These are phyloP conservation scores for Rosa chinensis DNA, from an alignment of 306 rosid species.

Conservation along the genomic window DNA sequence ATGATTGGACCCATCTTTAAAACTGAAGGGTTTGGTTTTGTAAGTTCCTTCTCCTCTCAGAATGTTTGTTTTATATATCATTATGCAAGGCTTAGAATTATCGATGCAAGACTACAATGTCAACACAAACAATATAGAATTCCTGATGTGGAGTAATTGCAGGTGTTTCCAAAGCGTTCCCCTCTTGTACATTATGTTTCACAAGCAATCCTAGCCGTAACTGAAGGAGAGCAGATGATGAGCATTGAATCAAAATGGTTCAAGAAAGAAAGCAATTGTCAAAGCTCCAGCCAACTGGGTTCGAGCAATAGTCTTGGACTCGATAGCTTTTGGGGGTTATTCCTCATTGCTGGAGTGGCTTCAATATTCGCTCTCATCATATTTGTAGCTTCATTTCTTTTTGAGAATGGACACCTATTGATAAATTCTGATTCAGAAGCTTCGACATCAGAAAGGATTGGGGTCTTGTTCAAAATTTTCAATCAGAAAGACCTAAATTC, in stretches of 20 bases:
- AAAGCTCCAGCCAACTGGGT: constrained; percentile 17
- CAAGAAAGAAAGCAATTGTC: constrained; percentile 19
- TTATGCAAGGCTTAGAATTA: not conserved
- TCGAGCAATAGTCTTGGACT: constrained; percentile 48
- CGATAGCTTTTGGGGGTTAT: constrained; percentile 70
- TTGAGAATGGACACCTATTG: constrained; percentile 39
- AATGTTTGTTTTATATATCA: no score
- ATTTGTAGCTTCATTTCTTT: constrained; percentile 34
- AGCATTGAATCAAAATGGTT: constrained; percentile 56
- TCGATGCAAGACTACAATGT: not conserved
- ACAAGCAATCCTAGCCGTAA: constrained; percentile 53
- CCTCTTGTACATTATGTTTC: constrained; percentile 56
- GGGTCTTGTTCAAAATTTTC: constrained; percentile 23
- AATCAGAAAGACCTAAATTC: constrained; percentile 29
- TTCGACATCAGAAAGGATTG: constrained; percentile 35
- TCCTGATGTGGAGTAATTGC: not conserved
- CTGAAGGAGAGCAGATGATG: constrained; percentile 53
- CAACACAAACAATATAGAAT: not conserved
- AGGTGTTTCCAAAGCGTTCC: constrained; percentile 50
- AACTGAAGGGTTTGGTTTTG: constrained; percentile 42
- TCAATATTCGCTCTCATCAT: constrained; percentile 35
- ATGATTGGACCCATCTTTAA: constrained; percentile 22
- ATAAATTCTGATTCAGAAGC: not conserved
- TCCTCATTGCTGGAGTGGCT: constrained; percentile 47
- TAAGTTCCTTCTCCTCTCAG: constrained; percentile 12